Evolutionary conservation across 2,329 filamentous ascomycete species (phyloP).

Genomic region (Phialophora verrucosa): DNA sequence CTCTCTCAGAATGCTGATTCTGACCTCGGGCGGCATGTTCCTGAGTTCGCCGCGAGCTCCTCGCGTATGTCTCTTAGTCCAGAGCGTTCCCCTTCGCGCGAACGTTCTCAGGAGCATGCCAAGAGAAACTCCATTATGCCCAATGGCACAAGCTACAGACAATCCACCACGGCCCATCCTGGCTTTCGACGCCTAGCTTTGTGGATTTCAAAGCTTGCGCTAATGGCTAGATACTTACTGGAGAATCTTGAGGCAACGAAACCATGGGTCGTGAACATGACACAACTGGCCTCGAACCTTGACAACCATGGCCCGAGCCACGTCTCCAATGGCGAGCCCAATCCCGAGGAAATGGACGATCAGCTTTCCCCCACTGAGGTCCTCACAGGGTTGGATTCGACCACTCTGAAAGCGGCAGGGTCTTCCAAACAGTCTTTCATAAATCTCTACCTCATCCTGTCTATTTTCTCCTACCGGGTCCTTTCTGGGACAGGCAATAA

Average conservation of each 20-base stretch:
- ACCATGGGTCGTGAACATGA: conserved; percentile 27
- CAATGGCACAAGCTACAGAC: conserved; percentile 18
- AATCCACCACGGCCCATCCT: conserved; percentile 32
- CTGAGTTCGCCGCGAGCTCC: conserved; percentile 2
- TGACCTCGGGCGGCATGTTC: not conserved
- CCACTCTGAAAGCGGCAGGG: conserved; percentile 68
- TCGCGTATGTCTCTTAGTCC: conserved; percentile 24
- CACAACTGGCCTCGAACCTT: conserved; percentile 8
- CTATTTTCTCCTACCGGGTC: conserved; percentile 67
- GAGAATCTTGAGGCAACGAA: conserved; percentile 69
- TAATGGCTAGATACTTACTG: conserved; percentile 78
- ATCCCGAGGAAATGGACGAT: conserved; percentile 8
- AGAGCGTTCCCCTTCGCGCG: conserved; percentile 24
- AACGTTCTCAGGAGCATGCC: conserved; percentile 27
- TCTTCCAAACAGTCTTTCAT: conserved; percentile 47
- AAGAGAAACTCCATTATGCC: conserved; percentile 25
- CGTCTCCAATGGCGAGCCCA: not conserved
- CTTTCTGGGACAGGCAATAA: conserved; percentile 78
- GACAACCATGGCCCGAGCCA: not conserved
- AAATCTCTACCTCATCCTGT: conserved; percentile 74
- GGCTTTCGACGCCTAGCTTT: conserved; percentile 84
- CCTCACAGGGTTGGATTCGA: conserved; percentile 26
- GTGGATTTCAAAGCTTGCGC: conserved; percentile 78
- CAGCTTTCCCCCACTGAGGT: not conserved
- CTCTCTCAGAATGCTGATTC: conserved; percentile 20